Percentiles rank a stretch among this genome's conserved stretches.
Conservation (phyloP, 768 basidiomycete genomes). For the Pluteus cervinus region DNA sequence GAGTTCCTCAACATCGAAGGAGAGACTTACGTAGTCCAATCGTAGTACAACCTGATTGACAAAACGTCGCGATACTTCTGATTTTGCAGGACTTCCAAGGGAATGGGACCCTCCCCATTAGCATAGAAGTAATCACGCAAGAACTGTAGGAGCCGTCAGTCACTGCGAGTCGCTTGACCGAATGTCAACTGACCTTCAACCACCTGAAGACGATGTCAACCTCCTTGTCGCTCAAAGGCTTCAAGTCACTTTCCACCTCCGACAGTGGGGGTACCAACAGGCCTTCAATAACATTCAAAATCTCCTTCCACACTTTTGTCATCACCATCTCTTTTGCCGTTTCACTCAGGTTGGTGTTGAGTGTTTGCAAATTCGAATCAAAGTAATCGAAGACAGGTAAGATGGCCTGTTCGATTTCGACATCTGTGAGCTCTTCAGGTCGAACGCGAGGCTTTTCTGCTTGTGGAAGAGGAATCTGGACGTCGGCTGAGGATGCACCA, state of each 20-base stretch:
- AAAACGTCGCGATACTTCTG: slow-evolving; percentile 91
- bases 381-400: slow-evolving; percentile 93
- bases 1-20: neutral
- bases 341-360: slow-evolving; percentile 84
- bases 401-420: slow-evolving; percentile 93
- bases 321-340: slow-evolving; percentile 89
- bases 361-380: slow-evolving; percentile 84
- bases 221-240: slow-evolving; percentile 89
- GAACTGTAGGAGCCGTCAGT: slow-evolving; percentile 47
- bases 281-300: slow-evolving; percentile 78
- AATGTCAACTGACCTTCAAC: slow-evolving; percentile 65
- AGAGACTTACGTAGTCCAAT: slow-evolving; percentile 78
- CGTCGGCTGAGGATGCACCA: slow-evolving; percentile 58
- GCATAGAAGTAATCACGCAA: slow-evolving; percentile 93
- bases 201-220: slow-evolving; percentile 99
- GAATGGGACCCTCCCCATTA: slow-evolving; percentile 86
- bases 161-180: neutral
- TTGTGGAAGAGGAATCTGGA: slow-evolving; percentile 70
- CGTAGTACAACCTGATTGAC: slow-evolving; percentile 91
- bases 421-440: slow-evolving; percentile 81
- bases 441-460: slow-evolving; percentile 73
- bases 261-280: slow-evolving; percentile 88
- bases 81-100: slow-evolving; percentile 83
- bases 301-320: slow-evolving; percentile 94
- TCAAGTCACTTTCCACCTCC: slow-evolving; percentile 83